phyloP scores from a whole-genome alignment of 306 rosid species.

The Elaeagnus macrophylla region DNA sequence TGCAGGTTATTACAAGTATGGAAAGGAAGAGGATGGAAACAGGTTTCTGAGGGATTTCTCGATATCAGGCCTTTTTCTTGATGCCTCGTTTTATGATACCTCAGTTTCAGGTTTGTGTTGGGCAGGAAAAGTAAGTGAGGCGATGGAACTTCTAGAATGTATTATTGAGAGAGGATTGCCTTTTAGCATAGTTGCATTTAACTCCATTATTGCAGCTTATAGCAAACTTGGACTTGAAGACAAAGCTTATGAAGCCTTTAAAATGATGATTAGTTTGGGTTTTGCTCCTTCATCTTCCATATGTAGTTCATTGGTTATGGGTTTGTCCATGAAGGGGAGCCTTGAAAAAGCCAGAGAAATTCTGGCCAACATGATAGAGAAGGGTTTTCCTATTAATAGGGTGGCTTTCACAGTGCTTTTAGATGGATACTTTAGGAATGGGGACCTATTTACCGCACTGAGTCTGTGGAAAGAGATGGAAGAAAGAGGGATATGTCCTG shows the following conservation, averaged over 20 bases:
- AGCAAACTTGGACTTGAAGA: constrained; percentile 53
- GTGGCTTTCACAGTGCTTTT: constrained; percentile 55
- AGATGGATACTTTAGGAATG: constrained; percentile 51
- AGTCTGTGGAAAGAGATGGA: constrained; percentile 68
- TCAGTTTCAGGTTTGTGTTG: constrained; percentile 53
- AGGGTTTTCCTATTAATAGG: constrained; percentile 50
- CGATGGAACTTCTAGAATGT: constrained; percentile 37
- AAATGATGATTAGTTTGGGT: constrained; percentile 36
- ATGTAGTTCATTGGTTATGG: constrained; percentile 54
- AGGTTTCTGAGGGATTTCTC: constrained; percentile 37
- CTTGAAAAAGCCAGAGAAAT: constrained; percentile 51
- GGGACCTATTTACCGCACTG: constrained; percentile 48
- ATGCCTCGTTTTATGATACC: constrained; percentile 40
- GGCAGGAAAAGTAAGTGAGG: constrained; percentile 53
- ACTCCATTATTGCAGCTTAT: constrained; percentile 59
- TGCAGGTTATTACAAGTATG: constrained; percentile 55
- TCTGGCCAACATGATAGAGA: constrained; percentile 45
- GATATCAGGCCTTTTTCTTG: constrained; percentile 26
- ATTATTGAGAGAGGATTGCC: constrained; percentile 58
- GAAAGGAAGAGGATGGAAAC: constrained; percentile 49
- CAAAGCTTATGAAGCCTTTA: constrained; percentile 48
- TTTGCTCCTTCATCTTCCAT: constrained; percentile 57
- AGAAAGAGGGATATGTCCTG: constrained; percentile 48
- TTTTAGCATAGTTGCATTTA: constrained; percentile 51
- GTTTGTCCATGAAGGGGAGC: constrained; percentile 52